Evolutionary conservation across 2,329 filamentous ascomycete species (phyloP), one percentile per base, ranked within the genome.

Genomic region (Neopestalotiopsis sp.): DNA sequence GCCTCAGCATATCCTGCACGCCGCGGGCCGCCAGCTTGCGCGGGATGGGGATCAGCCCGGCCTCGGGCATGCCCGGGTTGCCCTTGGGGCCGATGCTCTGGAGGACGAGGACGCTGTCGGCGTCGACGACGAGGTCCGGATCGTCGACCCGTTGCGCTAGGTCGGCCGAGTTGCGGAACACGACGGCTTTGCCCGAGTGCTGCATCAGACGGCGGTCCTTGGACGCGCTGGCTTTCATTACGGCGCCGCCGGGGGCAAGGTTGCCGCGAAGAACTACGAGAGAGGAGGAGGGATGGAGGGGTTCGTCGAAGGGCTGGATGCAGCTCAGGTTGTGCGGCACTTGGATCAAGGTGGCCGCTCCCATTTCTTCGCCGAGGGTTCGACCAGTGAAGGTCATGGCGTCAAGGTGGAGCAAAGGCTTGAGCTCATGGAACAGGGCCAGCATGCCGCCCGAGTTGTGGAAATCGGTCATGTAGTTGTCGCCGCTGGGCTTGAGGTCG

Each of bases 61-160:
- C 94, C 80, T 98, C 95, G 1, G 94, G 95, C 95, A 98, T 98
- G 13, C 95, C 95, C 0, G 95, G 95, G 1, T 94, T 94, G 24
- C 94, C 94, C 66, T 96, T 93, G 0, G 94, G 95, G 0, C 95
- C 95, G 75, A 98, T 95, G 71, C 94, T 95, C 71, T 94, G 90
- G 32, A 98, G 90, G 4, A 98, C 90, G 0, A 97, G 84, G 9
- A 97, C 94, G 59, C 82, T 84, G 56, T 86, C 79, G 0, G 78
- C 72, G 0, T 77, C 77, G 1, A 97, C 89, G 38, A 93, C 91
- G 68, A 97, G 89, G 34, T 78, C 74, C 0, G 83, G 82, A 57
- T 82, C 81, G 68, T 88, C 86, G 34, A 88, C 81, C 7, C 94
- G 91, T 24, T 84, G 83, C 30, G 90, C 91, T 13, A 98, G 82